Evolutionary conservation across 352 stramenopile species (phyloP), one percentile per base, ranked within the genome.

Genomic region (Phytophthora citricola): DNA sequence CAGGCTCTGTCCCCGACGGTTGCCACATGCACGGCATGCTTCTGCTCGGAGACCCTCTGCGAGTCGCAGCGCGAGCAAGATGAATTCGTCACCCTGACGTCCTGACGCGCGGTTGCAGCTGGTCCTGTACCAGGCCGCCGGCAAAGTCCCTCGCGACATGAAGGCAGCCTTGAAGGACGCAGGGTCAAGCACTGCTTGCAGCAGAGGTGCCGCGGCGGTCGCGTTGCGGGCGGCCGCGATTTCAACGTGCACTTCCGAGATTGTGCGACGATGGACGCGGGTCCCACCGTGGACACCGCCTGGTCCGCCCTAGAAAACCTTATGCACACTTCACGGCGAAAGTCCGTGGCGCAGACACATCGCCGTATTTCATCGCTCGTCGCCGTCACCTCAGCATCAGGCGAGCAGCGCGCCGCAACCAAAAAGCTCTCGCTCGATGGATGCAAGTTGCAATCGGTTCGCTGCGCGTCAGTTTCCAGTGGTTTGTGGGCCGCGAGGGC

Each of bases 111-210:
- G 20, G 41, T 14, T 48, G 41, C 38, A 43, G 14, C 38, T 43
- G 38, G 9, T 12, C 17, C 36, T 17, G 36, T 43, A 43, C 38
- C 32, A 65, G 27, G 40, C 34, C 34, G 34, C 7, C 17, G 43
- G n/a, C 51, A 46, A 51, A 11, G 26, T 68, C 58, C 52, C 65
- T 68, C 65, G 65, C 45, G 65, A 73, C 65, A 69, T 73, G 65
- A 56, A 59, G 56, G 34, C 51, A 34, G 57, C 2, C 34, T 71
- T 62, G 49, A 62, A 66, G 58, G 39, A 40, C 15, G 32, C 56
- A 55, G 41, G 29, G 54, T 29, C 14, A 47, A 58, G 50, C 9
- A 4, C 7, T 12, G 31, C 9, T 14, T 36, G 31, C 31, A 36
- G 31, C 49, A 49, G 41, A 47, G 41, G 41, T 47, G 41, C n/a